Evolutionary conservation across 2,329 filamentous ascomycete species (phyloP).

Genomic region (Calonectria pteridis): DNA sequence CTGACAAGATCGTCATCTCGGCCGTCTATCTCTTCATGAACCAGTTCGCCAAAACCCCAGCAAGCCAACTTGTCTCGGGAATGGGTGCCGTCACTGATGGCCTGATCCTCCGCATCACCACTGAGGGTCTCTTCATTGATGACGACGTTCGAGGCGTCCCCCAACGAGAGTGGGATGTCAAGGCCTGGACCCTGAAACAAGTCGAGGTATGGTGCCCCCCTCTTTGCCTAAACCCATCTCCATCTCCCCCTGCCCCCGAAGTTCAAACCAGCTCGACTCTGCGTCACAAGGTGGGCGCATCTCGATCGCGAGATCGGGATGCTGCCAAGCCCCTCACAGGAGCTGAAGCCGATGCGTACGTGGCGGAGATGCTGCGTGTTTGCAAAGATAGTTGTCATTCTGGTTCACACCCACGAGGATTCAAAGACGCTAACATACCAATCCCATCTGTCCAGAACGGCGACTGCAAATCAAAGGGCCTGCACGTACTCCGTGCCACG

Average conservation of each 20-base stretch:
- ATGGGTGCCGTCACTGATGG: slow-evolving; percentile 90
- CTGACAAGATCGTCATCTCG: slow-evolving; percentile 95
- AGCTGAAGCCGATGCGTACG: slow-evolving; percentile 76
- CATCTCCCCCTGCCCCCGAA: slow-evolving; percentile 55
- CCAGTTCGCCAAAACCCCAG: slow-evolving; percentile 86
- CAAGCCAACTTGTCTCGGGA: slow-evolving; percentile 90
- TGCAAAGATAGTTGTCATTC: slow-evolving; percentile 75
- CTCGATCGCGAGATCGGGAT: slow-evolving; percentile 62
- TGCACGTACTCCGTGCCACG: slow-evolving; percentile 74
- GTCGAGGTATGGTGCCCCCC: slow-evolving; percentile 89
- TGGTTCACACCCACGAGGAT: slow-evolving; percentile 60
- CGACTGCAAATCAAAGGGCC: slow-evolving; percentile 66
- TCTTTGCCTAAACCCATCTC: slow-evolving; percentile 66
- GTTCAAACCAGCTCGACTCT: slow-evolving; percentile 54
- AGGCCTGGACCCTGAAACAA: slow-evolving; percentile 95
- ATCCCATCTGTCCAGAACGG: slow-evolving; percentile 60
- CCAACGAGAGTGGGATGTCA: slow-evolving; percentile 99
- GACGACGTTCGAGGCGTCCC: slow-evolving; percentile 91
- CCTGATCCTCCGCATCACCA: slow-evolving; percentile 90
- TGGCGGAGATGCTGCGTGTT: slow-evolving; percentile 71
- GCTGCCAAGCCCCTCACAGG: slow-evolving; percentile 66
- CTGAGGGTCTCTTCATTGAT: slow-evolving; percentile 96
- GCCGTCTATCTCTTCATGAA: slow-evolving; percentile 95
- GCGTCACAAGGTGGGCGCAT: slow-evolving; percentile 61
- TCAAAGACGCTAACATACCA: slow-evolving; percentile 57